Base-by-base conservation (phyloP, 2,329 filamentous ascomycete species). In the Coniochaeta hoffmannii region DNA sequence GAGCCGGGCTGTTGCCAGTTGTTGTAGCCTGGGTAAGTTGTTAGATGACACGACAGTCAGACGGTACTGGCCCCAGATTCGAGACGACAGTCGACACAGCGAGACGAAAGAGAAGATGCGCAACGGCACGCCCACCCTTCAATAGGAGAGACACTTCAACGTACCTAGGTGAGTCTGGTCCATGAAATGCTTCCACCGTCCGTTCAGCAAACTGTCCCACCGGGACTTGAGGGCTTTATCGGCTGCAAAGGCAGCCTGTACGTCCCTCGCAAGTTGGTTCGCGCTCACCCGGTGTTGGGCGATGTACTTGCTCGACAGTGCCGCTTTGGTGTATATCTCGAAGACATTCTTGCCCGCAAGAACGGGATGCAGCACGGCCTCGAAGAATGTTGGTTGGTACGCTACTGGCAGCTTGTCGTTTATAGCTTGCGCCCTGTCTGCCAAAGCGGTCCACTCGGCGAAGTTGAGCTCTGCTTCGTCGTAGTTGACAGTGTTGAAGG, bases 351-450 rank as follows among this genome's bases (percentile, higher is more conserved):
- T 75, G 38, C 76, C 80, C 5, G 80, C 80, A 41, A 77, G 71
- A 17, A 79, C 75, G 2, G 81, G 80, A 59, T 85, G 80, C 24
- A 82, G 69, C 8, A 84, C 73, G 56, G 80, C 72, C 62, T 85
- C 73, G 66, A 82, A 85, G 66, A 81, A 83, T 1, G 79, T 69
- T 8, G 75, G 66, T 55, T 76, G 73, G 4, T 70, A 65, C 1
- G 68, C 70, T 1, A 62, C 60, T 1, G 73, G 63, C 12, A 83
- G 67, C 3, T 64, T 64, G 54, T 76, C 68, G 56, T 78, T 74
- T 1, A 80, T 64, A 1, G 65, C 64, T 55, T 78, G 71, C 0
- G 80, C 76, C 22, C 69, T 66, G 10, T 66, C 62, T 2, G 71
- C 69, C 54, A 83, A 69, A 1, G 68, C 63, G 11, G 70, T 65